Conservation (phyloP, 805 yeast genomes). For the Lachancea thermotolerans region DNA sequence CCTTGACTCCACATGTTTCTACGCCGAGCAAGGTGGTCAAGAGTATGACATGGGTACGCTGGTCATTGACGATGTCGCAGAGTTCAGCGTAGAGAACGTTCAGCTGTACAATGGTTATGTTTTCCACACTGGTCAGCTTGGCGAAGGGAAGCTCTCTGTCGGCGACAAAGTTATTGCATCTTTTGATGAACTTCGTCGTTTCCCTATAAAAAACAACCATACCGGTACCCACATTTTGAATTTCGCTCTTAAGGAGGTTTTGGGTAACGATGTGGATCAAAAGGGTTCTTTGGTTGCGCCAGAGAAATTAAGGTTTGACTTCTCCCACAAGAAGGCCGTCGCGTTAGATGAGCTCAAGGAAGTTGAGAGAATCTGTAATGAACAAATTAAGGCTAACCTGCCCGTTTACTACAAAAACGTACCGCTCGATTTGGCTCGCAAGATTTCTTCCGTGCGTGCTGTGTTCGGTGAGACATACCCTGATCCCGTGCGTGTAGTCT, state of each 20-base stretch:
- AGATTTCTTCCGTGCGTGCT: constrained; percentile 84
- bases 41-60: constrained; percentile 92
- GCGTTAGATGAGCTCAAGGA: constrained; percentile 60
- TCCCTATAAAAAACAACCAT: constrained; percentile 95
- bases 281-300: constrained; percentile 95
- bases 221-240: constrained; percentile 96
- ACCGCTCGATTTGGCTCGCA: constrained; percentile 60
- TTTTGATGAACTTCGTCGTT: constrained; percentile 87
- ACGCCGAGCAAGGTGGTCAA: constrained; percentile 99
- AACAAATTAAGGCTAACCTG: constrained; percentile 62
- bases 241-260: constrained; percentile 75
- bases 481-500: constrained; percentile 96
- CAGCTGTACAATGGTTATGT: constrained; percentile 93
- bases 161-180: constrained; percentile 75
- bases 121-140: constrained; percentile 82
- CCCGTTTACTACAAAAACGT: constrained; percentile 81
- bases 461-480: constrained; percentile 99
- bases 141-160: constrained; percentile 66
- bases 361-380: constrained; percentile 70
- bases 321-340: constrained; percentile 85
- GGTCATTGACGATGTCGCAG: constrained; percentile 79
- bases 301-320: constrained; percentile 93
- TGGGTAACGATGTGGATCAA: constrained; percentile 88
- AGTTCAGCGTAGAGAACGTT: constrained; percentile 85
- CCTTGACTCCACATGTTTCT: constrained; percentile 86